Evolutionary conservation across 331 rosid genomes (phyloP).

Genomic region (Rosa hybrid): DNA sequence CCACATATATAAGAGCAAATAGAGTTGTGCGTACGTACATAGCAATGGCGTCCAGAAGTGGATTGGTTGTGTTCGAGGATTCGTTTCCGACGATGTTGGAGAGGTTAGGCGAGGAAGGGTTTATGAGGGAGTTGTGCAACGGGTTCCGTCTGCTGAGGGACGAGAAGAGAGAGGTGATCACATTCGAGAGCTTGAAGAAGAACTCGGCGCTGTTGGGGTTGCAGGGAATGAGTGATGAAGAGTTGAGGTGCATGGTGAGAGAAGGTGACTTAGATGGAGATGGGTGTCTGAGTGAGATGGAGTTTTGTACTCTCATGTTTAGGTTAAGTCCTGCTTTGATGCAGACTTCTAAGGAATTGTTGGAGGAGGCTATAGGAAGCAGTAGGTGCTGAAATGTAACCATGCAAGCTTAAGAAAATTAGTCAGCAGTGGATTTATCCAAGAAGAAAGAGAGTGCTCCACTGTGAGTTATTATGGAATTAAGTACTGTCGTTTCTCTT

Average conservation of each 20-base stretch:
- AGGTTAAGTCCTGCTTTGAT: constrained; percentile 81
- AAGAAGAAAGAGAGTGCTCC: not conserved
- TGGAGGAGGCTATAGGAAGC: constrained; percentile 41
- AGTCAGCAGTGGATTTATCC: not conserved
- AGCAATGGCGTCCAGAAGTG: constrained; percentile 35
- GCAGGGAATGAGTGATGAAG: constrained; percentile 68
- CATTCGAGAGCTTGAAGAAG: constrained; percentile 77
- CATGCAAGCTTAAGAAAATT: not conserved
- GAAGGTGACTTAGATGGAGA: constrained; percentile 90
- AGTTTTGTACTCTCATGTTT: constrained; percentile 83
- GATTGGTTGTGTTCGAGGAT: constrained; percentile 57
- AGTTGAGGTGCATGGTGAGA: constrained; percentile 61
- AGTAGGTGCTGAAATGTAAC: not conserved
- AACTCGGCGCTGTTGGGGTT: constrained; percentile 70
- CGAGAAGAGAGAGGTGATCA: constrained; percentile 56
- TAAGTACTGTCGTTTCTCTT: not conserved
- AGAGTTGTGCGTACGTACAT: not conserved
- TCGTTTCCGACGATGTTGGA: constrained; percentile 77
- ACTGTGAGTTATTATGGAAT: not conserved
- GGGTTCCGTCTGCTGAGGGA: constrained; percentile 75
- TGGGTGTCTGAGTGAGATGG: constrained; percentile 73
- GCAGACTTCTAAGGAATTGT: constrained; percentile 46
- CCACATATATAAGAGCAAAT: not conserved
- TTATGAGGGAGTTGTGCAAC: constrained; percentile 68
- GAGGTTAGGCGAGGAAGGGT: constrained; percentile 68